Evolutionary conservation across 257 asterid genomes (phyloP).

Genomic region (Avicennia marina): DNA sequence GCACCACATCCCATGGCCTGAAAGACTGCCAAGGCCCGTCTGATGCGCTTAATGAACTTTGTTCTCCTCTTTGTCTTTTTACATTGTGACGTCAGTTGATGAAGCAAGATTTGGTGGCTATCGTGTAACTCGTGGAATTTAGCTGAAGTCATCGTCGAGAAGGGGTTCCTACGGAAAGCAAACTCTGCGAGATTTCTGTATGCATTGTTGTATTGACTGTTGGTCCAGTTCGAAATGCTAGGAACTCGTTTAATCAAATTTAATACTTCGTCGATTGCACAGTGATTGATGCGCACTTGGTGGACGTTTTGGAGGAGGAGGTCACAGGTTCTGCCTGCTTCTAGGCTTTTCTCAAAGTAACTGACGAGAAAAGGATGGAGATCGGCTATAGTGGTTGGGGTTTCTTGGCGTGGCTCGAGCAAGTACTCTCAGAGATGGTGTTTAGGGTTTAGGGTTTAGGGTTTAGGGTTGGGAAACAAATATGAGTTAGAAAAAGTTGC

Average conservation of each 20-base stretch:
- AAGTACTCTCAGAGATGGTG: constrained; percentile 22
- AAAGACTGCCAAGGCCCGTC: constrained; percentile 25
- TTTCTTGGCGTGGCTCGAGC: constrained; percentile 37
- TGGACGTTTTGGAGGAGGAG: constrained; percentile 36
- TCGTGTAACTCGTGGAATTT: constrained; percentile 40
- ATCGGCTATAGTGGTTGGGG: constrained; percentile 22
- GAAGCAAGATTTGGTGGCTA: constrained; percentile 30
- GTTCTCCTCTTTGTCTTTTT: constrained; percentile 36
- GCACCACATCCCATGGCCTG: constrained; percentile 24
- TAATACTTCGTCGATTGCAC: constrained; percentile 21
- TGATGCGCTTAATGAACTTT: constrained; percentile 19
- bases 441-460: no score
- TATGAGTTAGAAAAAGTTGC: no score
- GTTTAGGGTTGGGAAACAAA: no score
- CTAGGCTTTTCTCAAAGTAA: constrained; percentile 45
- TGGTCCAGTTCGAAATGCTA: constrained; percentile 22
- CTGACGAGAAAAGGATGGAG: constrained; percentile 31
- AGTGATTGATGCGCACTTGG: constrained; percentile 30
- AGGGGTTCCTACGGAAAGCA: constrained; percentile 39
- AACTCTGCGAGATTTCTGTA: constrained; percentile 37
- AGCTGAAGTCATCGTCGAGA: constrained; percentile 26
- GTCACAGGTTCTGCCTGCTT: constrained; percentile 55
- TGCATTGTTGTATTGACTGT: constrained; percentile 15
- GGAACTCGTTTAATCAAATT: constrained; percentile 19
- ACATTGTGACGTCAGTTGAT: constrained; percentile 32